Evolutionary conservation across 768 basidiomycete genomes (phyloP).

Genomic region (Tulasnella sp.): DNA sequence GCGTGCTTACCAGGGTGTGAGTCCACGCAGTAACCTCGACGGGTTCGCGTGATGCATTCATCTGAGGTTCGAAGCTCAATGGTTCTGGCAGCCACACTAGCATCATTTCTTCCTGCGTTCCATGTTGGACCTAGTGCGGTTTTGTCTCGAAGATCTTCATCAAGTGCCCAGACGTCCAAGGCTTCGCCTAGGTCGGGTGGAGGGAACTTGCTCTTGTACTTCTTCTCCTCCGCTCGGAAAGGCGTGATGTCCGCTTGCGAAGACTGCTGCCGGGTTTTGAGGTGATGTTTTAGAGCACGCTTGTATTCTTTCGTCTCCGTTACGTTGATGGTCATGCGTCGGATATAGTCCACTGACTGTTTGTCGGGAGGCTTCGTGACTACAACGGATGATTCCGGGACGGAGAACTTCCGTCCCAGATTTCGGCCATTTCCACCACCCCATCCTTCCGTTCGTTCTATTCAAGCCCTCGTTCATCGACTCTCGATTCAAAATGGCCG

Average conservation of each 20-base stretch:
- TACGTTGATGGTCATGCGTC: neutral
- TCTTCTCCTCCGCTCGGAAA: constrained; percentile 75
- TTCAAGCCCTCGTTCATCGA: neutral
- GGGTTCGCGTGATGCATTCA: constrained; percentile 23
- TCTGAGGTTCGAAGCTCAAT: constrained; percentile 23
- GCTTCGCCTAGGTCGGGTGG: constrained; percentile 68
- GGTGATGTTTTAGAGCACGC: constrained; percentile 53
- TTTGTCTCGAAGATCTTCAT: constrained; percentile 44
- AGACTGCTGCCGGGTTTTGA: constrained; percentile 17
- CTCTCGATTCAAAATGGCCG: constrained; percentile 48
- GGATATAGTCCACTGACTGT: neutral
- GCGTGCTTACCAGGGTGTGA: neutral
- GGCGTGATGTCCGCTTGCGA: constrained; percentile 34
- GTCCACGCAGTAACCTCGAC: neutral
- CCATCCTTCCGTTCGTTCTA: no score
- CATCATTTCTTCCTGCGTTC: constrained; percentile 33
- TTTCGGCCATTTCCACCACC: neutral
- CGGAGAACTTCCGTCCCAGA: neutral
- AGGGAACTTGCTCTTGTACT: constrained; percentile 72
- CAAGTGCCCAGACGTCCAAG: constrained; percentile 60
- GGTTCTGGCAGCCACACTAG: neutral
- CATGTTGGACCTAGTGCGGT: constrained; percentile 46
- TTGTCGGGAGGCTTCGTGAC: neutral
- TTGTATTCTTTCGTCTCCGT: constrained; percentile 47
- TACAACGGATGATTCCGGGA: constrained; percentile 2